Conservation (phyloP, 352 stramenopile genomes). For the Phytopythium vexans region DNA sequence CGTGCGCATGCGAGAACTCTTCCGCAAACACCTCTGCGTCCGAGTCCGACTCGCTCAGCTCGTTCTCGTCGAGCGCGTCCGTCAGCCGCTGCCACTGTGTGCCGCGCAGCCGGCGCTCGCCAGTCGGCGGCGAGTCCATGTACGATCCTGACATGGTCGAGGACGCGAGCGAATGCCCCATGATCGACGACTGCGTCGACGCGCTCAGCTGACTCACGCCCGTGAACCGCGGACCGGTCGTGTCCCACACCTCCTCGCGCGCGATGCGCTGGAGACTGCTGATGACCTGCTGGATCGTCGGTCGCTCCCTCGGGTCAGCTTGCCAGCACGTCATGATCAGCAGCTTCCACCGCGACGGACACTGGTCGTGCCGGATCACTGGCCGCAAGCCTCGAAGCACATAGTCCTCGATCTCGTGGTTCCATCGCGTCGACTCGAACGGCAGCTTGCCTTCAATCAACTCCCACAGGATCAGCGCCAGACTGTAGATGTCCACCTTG, state of each 20-base stretch:
- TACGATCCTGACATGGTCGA: slow-evolving; percentile 30
- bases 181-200: slow-evolving; percentile 38
- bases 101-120: slow-evolving; percentile 1
- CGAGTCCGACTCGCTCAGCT: slow-evolving; percentile 39
- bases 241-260: slow-evolving; percentile 73
- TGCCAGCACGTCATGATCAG: slow-evolving; percentile 84
- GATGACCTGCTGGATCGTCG: slow-evolving; percentile 87
- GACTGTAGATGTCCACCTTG: slow-evolving; percentile 89
- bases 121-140: slow-evolving; percentile 39
- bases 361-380: slow-evolving; percentile 61
- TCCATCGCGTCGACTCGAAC: slow-evolving; percentile 81
- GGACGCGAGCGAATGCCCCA: slow-evolving; percentile 34
- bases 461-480: slow-evolving; percentile 87
- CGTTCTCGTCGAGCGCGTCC: slow-evolving; percentile 42
- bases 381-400: slow-evolving; percentile 70
- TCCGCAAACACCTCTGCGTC: slow-evolving; percentile 34
- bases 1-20: slow-evolving; percentile 44
- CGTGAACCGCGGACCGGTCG: slow-evolving; percentile 51
- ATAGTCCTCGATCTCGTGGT: slow-evolving; percentile 84
- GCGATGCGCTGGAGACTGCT: slow-evolving; percentile 75
- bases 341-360: slow-evolving; percentile 73
- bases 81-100: slow-evolving; percentile 19
- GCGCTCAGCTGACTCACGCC: slow-evolving; percentile 50
- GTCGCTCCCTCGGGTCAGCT: slow-evolving; percentile 70
- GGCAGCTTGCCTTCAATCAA: slow-evolving; percentile 81